Evolutionary conservation across 176 grass and related monocot species (phyloP).

Genomic region (Aegilops speltoides): DNA sequence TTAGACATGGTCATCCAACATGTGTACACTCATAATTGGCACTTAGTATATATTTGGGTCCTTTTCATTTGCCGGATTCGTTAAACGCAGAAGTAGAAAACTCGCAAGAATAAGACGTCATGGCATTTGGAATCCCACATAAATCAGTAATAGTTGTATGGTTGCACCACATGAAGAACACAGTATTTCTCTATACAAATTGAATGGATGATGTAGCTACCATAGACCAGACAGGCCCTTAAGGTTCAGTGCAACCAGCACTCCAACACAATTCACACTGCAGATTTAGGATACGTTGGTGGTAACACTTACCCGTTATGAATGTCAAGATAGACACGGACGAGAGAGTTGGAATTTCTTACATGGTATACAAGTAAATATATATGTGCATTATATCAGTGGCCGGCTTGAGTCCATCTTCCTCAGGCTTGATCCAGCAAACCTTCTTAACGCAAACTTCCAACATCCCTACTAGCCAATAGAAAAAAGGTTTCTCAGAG

Average conservation of each 20-base stretch:
- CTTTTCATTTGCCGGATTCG: neutral
- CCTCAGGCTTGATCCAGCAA: conserved; percentile 45
- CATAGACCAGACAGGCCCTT: neutral
- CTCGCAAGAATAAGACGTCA: neutral
- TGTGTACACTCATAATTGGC: too few species aligned
- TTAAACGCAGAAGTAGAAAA: neutral
- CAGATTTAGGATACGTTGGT: neutral
- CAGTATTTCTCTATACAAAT: neutral
- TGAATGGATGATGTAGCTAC: neutral
- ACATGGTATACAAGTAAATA: neutral
- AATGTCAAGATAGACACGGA: neutral
- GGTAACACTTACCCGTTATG: neutral
- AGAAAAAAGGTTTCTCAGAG: conserved; percentile 1
- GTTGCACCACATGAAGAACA: neutral
- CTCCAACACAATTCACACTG: neutral
- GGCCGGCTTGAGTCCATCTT: conserved; percentile 58
- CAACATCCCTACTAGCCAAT: conserved; percentile 44
- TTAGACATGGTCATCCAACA: too few species aligned
- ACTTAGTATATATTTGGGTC: neutral
- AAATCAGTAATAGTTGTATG: neutral
- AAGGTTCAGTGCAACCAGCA: neutral
- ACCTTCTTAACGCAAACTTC: conserved; percentile 51
- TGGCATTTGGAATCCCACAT: neutral
- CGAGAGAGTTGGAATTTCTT: neutral
- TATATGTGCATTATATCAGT: conserved; percentile 30